Percentiles rank a stretch among this genome's conserved stretches.
phyloP scores from a whole-genome alignment of 352 stramenopile genomes.

The Globisporangium carolinianum region DNA sequence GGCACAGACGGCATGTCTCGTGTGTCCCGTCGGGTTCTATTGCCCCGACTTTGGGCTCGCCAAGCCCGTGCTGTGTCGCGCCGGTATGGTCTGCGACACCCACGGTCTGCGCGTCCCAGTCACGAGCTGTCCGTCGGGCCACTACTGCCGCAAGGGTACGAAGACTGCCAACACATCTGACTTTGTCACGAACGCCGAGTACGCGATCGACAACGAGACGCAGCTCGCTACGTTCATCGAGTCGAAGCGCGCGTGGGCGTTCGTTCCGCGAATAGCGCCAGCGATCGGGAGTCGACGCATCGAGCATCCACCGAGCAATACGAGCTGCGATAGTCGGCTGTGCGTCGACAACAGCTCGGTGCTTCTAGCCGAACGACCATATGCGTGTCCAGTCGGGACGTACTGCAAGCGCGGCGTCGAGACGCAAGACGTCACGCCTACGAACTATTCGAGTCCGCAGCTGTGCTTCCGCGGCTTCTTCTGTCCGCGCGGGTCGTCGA shows the following conservation, averaged over 20 bases:
- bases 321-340: conserved; percentile 32
- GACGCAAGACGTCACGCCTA: conserved; percentile 38
- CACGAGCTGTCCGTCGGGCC: conserved; percentile 85
- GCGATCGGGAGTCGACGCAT: conserved; percentile 52
- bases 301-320: conserved; percentile 52
- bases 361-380: conserved; percentile 87
- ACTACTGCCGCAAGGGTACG: conserved; percentile 92
- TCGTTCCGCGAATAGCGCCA: conserved; percentile 37
- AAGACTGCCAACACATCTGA: conserved; percentile 77
- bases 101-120: conserved; percentile 75
- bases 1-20: conserved; percentile 72
- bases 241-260: conserved; percentile 30
- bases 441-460: conserved; percentile 93
- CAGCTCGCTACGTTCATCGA: conserved; percentile 60
- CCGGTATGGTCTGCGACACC: conserved; percentile 90
- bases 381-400: conserved; percentile 89
- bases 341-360: conserved; percentile 37
- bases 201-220: conserved; percentile 52
- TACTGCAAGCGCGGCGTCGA: conserved; percentile 90
- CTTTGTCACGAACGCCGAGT: conserved; percentile 56
- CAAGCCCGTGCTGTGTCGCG: conserved; percentile 87
- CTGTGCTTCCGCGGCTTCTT: conserved; percentile 95
- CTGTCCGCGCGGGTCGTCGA: conserved; percentile 89
- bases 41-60: conserved; percentile 90
- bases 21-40: conserved; percentile 92